phyloP scores from a whole-genome alignment of 2,329 filamentous ascomycete species.

The Ophiostoma perfectum region DNA sequence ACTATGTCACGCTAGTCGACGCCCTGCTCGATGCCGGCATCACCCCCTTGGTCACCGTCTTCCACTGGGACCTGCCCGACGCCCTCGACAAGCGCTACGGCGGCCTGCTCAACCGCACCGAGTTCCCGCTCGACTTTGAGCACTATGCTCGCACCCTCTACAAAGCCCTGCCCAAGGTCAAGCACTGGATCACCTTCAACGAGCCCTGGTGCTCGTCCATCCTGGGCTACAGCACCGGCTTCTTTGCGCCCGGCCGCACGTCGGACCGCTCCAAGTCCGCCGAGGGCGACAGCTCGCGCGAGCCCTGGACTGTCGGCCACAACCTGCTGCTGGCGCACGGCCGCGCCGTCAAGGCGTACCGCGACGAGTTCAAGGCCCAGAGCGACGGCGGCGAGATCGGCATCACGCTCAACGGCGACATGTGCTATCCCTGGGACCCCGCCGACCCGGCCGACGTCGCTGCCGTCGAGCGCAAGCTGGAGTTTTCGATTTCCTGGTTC shows the following conservation, averaged over 20 bases:
- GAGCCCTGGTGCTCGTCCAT: slow-evolving; percentile 83
- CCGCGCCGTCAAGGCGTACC: slow-evolving; percentile 73
- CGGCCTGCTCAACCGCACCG: slow-evolving; percentile 71
- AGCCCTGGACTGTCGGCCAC: slow-evolving; percentile 80
- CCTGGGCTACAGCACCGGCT: slow-evolving; percentile 70
- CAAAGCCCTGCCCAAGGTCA: slow-evolving; percentile 67
- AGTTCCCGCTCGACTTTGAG: slow-evolving; percentile 77
- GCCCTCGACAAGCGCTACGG: slow-evolving; percentile 74
- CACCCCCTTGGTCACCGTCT: slow-evolving; percentile 73
- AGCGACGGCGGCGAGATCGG: slow-evolving; percentile 71
- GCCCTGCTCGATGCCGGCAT: slow-evolving; percentile 72
- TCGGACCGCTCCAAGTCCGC: slow-evolving; percentile 67
- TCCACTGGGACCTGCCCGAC: slow-evolving; percentile 84
- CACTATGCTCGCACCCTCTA: slow-evolving; percentile 73
- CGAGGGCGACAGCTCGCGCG: slow-evolving; percentile 66
- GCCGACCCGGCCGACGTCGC: slow-evolving; percentile 68
- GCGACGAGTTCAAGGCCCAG: slow-evolving; percentile 68
- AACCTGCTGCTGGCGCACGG: slow-evolving; percentile 75
- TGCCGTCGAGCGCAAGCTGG: slow-evolving; percentile 73
- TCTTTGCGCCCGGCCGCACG: slow-evolving; percentile 76
- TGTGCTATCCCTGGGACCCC: slow-evolving; percentile 75
- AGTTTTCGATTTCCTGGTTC: slow-evolving; percentile 85
- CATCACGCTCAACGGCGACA: slow-evolving; percentile 83
- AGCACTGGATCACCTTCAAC: slow-evolving; percentile 87
- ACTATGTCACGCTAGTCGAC: slow-evolving; percentile 75